Evolutionary conservation across 148 eudicot species (phyloP), one percentile per base, ranked within the genome.

Genomic region (Nepenthes gracilis): DNA sequence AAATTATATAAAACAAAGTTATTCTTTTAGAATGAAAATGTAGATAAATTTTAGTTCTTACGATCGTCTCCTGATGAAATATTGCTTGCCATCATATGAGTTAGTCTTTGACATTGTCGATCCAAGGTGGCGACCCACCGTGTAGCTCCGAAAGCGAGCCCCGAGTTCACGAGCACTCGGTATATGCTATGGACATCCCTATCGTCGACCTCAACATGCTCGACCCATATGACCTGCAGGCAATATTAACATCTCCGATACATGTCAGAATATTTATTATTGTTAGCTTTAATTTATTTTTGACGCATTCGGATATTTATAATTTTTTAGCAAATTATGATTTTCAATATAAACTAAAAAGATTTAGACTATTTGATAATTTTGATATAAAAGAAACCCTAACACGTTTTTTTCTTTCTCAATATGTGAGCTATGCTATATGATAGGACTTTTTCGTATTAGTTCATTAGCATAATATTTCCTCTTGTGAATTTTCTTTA

Each of bases 71-170:
- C 48, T 45, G 48, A 6, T 5, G 48, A 5, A 11, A 90, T 86
- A 67, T 80, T 90, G 59, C 75, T 88, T 45, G 88, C 90, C 91
- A 85, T 77, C 8, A 73, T 85, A 70, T 92, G 83, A 6, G 88
- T 88, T 9, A 88, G 84, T 47, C 89, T 77, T 70, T 88, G 89
- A 66, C 89, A 85, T 70, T 85, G 89, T 57, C 89, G 68, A 59
- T 83, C 92, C 57, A 88, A 72, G 1, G 87, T 76, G 9, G 83
- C 79, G 35, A 88, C 87, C 96, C 96, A 88, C 33, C 96, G 83
- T 59, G 74, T 83, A 8, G 96, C 96, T 38, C 96, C 96, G 36
- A 83, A 88, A 0, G 85, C 93, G 10, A 85, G 75, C 47, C 93
- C 90, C 0, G 96, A 68, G 56, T 80, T 78, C 2, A 88, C 96